Conservation (phyloP, 2,329 filamentous ascomycete genomes). For the Fusarium tjaetaba region DNA sequence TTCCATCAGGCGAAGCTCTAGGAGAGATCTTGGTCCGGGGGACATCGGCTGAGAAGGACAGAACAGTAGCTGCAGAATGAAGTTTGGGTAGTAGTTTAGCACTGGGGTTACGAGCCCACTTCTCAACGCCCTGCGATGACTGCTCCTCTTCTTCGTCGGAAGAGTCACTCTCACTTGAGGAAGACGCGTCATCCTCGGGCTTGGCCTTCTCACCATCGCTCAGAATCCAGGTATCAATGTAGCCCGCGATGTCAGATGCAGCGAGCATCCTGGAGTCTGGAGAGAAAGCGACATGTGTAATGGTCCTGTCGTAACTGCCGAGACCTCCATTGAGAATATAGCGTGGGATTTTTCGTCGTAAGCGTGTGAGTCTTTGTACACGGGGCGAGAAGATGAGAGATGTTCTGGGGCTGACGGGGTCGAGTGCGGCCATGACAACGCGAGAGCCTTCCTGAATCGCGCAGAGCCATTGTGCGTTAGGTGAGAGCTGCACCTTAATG, state of each 20-base stretch:
- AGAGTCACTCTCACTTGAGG: constrained; percentile 52
- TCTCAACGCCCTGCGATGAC: constrained; percentile 54
- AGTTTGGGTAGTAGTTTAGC: constrained; percentile 76
- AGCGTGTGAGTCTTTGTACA: constrained; percentile 60
- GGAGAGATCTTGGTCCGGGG: constrained; percentile 45
- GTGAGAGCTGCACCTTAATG: constrained; percentile 74
- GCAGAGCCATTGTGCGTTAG: constrained; percentile 75
- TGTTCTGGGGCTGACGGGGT: constrained; percentile 25
- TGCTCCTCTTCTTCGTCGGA: constrained; percentile 59
- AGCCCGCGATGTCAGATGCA: constrained; percentile 82
- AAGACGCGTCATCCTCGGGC: constrained; percentile 48
- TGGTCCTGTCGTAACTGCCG: constrained; percentile 79
- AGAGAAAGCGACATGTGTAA: constrained; percentile 81
- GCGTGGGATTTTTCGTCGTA: constrained; percentile 64
- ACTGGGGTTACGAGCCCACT: constrained; percentile 80
- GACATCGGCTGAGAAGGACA: constrained; percentile 71
- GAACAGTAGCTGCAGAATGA: constrained; percentile 69
- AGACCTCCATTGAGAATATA: constrained; percentile 71
- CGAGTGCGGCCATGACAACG: constrained; percentile 58
- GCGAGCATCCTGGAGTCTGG: constrained; percentile 82
- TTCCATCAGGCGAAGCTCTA: constrained; percentile 38
- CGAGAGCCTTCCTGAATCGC: constrained; percentile 70
- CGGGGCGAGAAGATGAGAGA: constrained; percentile 45
- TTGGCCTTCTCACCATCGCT: constrained; percentile 51
- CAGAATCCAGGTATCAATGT: constrained; percentile 86